A percentile compares a stretch with the other conserved stretches of the same genome.
Conservation (phyloP, 1,139 yeast genomes). For the Torulaspora globosa region DNA sequence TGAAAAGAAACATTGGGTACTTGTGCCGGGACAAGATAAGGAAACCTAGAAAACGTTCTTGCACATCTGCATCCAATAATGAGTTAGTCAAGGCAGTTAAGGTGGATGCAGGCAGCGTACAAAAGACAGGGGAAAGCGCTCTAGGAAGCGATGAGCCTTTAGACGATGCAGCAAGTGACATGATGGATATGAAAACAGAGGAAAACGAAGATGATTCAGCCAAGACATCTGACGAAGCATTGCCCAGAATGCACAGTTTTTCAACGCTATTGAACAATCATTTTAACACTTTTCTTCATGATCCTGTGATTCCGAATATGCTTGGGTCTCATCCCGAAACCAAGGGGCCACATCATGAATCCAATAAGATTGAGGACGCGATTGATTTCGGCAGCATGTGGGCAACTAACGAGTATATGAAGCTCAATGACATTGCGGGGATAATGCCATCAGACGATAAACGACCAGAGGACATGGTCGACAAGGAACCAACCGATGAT, state of each 20-base stretch:
- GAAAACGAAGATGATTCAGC: background rate
- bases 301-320: slow-evolving; percentile 9
- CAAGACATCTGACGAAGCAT: background rate
- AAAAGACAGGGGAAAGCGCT: background rate
- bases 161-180: background rate
- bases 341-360: background rate
- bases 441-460: slow-evolving; percentile 5
- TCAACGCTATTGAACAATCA: slow-evolving; percentile 12
- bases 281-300: slow-evolving; percentile 9
- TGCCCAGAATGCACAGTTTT: slow-evolving; percentile 16
- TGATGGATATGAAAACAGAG: background rate
- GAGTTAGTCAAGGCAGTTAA: background rate
- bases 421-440: slow-evolving; percentile 52
- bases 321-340: slow-evolving; percentile 1
- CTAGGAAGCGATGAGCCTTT: background rate
- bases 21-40: slow-evolving; percentile 58
- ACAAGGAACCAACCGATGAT: background rate
- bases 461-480: background rate
- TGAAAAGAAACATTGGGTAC: slow-evolving; percentile 53
- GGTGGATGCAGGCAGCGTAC: background rate
- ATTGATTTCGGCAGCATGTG: slow-evolving; percentile 27
- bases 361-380: background rate
- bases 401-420: slow-evolving; percentile 53
- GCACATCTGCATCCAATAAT: background rate
- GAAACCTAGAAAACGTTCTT: slow-evolving; percentile 38